Conservation (phyloP, 2,329 filamentous ascomycete species). For the Dothidotthia symphoricarpi region DNA sequence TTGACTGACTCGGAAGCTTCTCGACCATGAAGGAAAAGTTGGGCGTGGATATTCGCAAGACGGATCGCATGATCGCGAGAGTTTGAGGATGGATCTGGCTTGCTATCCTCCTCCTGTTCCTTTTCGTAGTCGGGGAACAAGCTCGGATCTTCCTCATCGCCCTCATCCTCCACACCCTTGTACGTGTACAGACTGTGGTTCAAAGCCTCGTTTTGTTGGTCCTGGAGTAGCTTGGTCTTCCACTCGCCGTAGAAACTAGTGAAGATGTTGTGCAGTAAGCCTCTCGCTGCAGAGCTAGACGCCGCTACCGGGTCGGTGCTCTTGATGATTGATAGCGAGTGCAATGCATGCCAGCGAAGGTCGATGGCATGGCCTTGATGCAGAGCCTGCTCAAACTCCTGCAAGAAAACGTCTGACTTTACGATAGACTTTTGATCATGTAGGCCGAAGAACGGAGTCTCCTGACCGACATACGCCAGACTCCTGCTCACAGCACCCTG, state of each 20-base stretch:
- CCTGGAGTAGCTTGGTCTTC: slow-evolving; percentile 71
- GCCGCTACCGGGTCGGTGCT: slow-evolving; percentile 22
- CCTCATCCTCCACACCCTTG: slow-evolving; percentile 75
- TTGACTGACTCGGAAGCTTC: slow-evolving; percentile 27
- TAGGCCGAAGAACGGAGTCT: slow-evolving; percentile 38
- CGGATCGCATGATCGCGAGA: slow-evolving; percentile 37
- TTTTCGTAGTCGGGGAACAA: slow-evolving; percentile 78
- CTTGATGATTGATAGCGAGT: slow-evolving; percentile 25
- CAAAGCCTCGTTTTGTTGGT: slow-evolving; percentile 71
- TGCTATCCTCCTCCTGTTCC: slow-evolving; percentile 42
- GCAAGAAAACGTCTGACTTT: slow-evolving; percentile 18
- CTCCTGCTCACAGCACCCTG: slow-evolving; percentile 16
- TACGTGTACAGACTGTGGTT: slow-evolving; percentile 81
- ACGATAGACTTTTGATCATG: slow-evolving; percentile 7
- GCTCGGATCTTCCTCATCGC: slow-evolving; percentile 71
- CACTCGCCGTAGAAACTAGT: slow-evolving; percentile 75
- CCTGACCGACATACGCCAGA: slow-evolving; percentile 24
- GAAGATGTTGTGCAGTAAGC: slow-evolving; percentile 64
- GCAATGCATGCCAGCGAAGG: slow-evolving; percentile 39
- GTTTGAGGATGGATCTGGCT: slow-evolving; percentile 10
- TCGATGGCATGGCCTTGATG: slow-evolving; percentile 24
- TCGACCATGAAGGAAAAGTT: slow-evolving; percentile 27
- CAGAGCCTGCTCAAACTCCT: slow-evolving; percentile 21
- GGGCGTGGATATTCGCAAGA: slow-evolving; percentile 34
- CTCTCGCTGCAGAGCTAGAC: slow-evolving; percentile 11